Percentiles rank a stretch among this genome's conserved stretches.
These are phyloP conservation scores for Prillingera fragicola DNA, from an alignment of 1,284 basidiomycete species.

Conservation along the genomic window DNA sequence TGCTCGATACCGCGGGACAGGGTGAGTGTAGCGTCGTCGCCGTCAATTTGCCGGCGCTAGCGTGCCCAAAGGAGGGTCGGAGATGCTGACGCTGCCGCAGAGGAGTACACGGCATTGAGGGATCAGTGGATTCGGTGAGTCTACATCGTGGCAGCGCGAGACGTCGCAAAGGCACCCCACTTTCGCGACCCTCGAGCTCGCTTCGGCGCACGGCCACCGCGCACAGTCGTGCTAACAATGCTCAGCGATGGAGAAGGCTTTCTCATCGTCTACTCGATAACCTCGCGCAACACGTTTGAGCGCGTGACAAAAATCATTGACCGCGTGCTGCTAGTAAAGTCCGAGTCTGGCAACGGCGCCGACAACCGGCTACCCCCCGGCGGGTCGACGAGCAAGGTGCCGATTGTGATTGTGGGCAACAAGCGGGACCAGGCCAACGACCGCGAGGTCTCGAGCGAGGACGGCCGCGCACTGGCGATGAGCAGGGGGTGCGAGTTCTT, in stretches of 20 bases:
- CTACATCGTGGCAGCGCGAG: background rate
- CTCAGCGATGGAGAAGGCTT: constrained; percentile 95
- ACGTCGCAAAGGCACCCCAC: background rate
- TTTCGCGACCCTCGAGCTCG: too few relatives aligned
- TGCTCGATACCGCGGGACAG: constrained; percentile 90
- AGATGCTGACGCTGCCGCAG: constrained; percentile 51
- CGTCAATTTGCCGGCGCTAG: too few relatives aligned
- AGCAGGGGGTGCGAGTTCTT: constrained; percentile 90
- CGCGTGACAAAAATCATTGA: constrained; percentile 91
- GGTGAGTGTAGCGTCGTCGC: constrained; percentile 62
- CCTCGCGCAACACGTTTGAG: constrained; percentile 88
- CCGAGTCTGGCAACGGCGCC: constrained; percentile 59
- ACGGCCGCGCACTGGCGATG: constrained; percentile 77
- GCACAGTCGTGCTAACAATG: background rate
- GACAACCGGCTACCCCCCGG: constrained; percentile 2
- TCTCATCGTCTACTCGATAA: constrained; percentile 97
- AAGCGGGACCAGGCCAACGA: constrained; percentile 74
- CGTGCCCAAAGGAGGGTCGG: constrained; percentile 1
- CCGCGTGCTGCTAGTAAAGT: constrained; percentile 88
- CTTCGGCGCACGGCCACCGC: background rate
- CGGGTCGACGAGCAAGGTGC: constrained; percentile 17
- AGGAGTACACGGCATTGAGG: constrained; percentile 93
- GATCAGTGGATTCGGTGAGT: constrained; percentile 97
- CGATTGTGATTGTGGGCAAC: constrained; percentile 79
- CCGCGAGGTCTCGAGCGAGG: constrained; percentile 80